A percentile compares a stretch with the other conserved stretches of the same genome.
Conservation (phyloP, 768 basidiomycete species). For the Clitopilus hobsonii region DNA sequence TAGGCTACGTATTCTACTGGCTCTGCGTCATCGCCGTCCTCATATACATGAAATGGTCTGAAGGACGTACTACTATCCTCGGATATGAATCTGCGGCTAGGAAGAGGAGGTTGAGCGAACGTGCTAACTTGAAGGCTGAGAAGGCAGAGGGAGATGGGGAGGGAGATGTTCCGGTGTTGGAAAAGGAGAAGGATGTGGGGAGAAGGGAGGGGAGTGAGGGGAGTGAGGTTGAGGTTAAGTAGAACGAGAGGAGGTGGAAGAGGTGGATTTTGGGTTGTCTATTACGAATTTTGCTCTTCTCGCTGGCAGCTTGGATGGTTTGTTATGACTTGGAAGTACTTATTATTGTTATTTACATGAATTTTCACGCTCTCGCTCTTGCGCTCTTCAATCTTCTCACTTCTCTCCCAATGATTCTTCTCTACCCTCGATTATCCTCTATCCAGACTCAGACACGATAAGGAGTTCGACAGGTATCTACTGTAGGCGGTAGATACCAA, state of each 20-base stretch:
- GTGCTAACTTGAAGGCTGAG: too few relatives aligned
- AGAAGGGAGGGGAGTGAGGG: neutral
- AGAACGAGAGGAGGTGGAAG: neutral
- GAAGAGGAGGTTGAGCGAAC: neutral
- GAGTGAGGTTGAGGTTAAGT: neutral
- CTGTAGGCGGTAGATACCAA: too few relatives aligned
- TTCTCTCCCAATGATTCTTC: too few relatives aligned
- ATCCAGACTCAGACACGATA: too few relatives aligned
- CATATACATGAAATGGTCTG: constrained; percentile 60
- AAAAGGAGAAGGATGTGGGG: neutral
- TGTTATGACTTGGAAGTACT: too few relatives aligned
- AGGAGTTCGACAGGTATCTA: too few relatives aligned
- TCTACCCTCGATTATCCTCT: too few relatives aligned
- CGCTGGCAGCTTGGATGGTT: neutral
- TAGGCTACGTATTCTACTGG: constrained; percentile 95
- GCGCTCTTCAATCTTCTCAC: too few relatives aligned
- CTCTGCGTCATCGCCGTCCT: constrained; percentile 69
- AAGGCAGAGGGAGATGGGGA: neutral
- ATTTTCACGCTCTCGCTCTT: too few relatives aligned
- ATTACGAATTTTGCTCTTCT: neutral
- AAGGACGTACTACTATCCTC: constrained; percentile 52
- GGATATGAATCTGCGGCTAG: constrained; percentile 49
- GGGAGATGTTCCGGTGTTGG: neutral
- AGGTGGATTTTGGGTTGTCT: neutral
- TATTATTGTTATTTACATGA: too few relatives aligned